These are phyloP conservation scores for Camellia lanceoleosa DNA, from an alignment of 148 eudicot genomes.

Conservation along the genomic window DNA sequence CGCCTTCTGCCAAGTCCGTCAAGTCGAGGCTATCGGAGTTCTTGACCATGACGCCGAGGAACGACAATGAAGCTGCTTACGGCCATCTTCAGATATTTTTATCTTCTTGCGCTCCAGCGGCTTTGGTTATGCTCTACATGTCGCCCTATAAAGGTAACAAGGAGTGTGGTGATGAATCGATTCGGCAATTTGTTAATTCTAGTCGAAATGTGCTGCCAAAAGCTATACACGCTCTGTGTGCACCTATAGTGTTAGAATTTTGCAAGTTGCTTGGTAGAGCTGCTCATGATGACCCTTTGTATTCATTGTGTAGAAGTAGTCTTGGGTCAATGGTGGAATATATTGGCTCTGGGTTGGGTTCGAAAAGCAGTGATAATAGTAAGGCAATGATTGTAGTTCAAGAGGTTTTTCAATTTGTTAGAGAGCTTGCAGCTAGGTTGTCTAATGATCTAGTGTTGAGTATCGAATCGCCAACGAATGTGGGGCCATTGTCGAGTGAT, in stretches of 20 bases:
- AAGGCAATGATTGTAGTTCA: slow-evolving; percentile 23
- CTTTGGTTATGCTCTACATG: slow-evolving; percentile 61
- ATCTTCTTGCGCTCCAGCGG: slow-evolving; percentile 46
- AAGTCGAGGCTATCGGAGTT: slow-evolving; percentile 19
- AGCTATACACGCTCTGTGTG: slow-evolving; percentile 22
- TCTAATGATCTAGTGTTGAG: slow-evolving; percentile 27
- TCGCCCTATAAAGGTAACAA: slow-evolving; percentile 30
- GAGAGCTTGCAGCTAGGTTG: slow-evolving; percentile 50
- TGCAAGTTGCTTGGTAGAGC: slow-evolving; percentile 50
- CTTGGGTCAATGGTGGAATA: slow-evolving; percentile 56
- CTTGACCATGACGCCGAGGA: slow-evolving; percentile 17
- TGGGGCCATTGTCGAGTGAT: slow-evolving; percentile 34
- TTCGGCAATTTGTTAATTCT: slow-evolving; percentile 38
- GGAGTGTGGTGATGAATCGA: slow-evolving; percentile 49
- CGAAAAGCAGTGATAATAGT: not conserved
- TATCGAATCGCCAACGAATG: slow-evolving; percentile 13
- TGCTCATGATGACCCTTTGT: slow-evolving; percentile 37
- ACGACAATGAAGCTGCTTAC: slow-evolving; percentile 12
- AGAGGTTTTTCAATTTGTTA: slow-evolving; percentile 53
- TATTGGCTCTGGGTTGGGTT: slow-evolving; percentile 21
- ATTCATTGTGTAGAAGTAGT: slow-evolving; percentile 49
- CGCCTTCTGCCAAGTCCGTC: not conserved
- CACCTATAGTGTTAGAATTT: slow-evolving; percentile 57
- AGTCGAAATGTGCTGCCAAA: slow-evolving; percentile 17
- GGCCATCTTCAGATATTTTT: slow-evolving; percentile 45